Evolutionary conservation across 148 eudicot genomes (phyloP).

Genomic region (Selenicereus undatus): DNA sequence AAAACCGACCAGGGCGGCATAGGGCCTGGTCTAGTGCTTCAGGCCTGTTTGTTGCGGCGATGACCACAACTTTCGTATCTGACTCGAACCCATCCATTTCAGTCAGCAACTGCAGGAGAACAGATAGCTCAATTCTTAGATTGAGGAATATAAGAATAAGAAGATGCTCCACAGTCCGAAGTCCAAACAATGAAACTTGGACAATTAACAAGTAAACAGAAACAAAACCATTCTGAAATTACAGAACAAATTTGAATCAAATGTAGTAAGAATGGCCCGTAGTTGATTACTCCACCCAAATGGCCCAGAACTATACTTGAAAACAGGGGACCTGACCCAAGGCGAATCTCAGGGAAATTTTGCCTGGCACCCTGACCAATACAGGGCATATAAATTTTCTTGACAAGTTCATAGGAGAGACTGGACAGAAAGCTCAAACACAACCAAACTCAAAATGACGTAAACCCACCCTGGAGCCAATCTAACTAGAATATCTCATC

Average conservation of each 20-base stretch:
- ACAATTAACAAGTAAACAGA: not conserved
- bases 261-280: not conserved
- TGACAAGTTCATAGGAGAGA: not conserved
- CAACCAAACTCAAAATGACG: not conserved
- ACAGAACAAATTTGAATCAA: not conserved
- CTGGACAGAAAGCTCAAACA: not conserved
- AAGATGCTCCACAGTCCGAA: not conserved
- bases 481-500: not conserved
- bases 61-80: constrained; percentile 73
- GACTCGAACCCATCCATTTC: constrained; percentile 99
- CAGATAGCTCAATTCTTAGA: constrained; percentile 1
- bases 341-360: not conserved
- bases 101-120: constrained; percentile 60
- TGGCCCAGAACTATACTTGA: too few relatives aligned
- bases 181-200: not conserved
- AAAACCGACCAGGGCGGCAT: constrained; percentile 94
- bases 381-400: not conserved
- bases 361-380: not conserved
- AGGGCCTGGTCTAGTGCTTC: constrained; percentile 96
- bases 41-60: constrained; percentile 97
- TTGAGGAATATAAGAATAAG: not conserved
- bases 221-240: not conserved
- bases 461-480: not conserved
- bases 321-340: not conserved
- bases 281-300: too few relatives aligned